Base-by-base conservation (phyloP, 768 basidiomycete genomes). In the Collybiopsis confluens region DNA sequence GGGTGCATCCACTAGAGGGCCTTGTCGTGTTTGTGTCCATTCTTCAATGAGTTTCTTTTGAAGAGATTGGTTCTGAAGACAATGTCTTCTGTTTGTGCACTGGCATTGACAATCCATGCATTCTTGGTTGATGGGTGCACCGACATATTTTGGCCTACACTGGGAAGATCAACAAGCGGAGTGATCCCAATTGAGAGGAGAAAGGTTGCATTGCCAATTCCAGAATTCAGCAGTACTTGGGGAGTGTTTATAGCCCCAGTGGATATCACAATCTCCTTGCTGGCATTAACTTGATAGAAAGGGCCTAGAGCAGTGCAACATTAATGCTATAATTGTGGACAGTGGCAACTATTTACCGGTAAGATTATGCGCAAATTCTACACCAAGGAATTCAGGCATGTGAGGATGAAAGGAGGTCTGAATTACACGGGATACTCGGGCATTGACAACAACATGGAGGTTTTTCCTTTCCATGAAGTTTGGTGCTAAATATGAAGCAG, bases 1-100 rank as follows among this genome's bases (percentile, higher is more conserved):
- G n/a, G n/a, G n/a, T n/a, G n/a, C n/a, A 27, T 56, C 55, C 13
- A 49, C 54, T 20, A 68, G 61, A 20, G 55, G 58, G 1, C 67
- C 65, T 0, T 63, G 57, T 23, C 56, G 43, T 43, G 51, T 61
- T 10, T 35, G 24, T 11, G 48, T 52, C 71, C 72, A 76, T 43
- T 64, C 58, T 8, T 52, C 56, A 2, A 73, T 44, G 26, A 57
- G 58, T 35, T 56, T 55, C 8, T 50, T 52, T 16, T 57, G 48
- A 1, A 64, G 54, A 2, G 62, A 58, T 4, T 62, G 30, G 44
- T 68, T 61, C 9, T 63, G 57, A 58, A 24, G 68, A 62, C 60
- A 33, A 65, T 59, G 1, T 63, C 43, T 1, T 64, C 68, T 9
- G 68, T 65, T 7, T 27, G 3, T 47, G 37, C 49, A 8, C 40